These are phyloP conservation scores for Radiomyces spectabilis DNA, from an alignment of 192 early-diverging fungal genomes.

Conservation along the genomic window DNA sequence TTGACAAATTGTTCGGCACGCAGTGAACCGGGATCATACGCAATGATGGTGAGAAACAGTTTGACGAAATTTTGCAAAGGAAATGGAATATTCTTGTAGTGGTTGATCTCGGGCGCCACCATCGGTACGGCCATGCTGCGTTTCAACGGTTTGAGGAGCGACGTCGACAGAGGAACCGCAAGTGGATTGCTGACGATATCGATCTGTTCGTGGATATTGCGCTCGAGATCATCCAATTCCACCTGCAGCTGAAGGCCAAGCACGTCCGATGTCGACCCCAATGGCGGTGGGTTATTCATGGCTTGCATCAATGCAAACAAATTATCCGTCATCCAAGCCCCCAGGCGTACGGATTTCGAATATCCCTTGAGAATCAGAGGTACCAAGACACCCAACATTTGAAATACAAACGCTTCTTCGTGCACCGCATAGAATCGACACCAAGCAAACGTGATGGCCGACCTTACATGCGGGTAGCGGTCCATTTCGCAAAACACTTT, in stretches of 20 bases:
- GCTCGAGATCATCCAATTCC: constrained; percentile 27
- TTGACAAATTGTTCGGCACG: constrained; percentile 52
- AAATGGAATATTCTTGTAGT: constrained; percentile 28
- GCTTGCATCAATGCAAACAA: constrained; percentile 41
- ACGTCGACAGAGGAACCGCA: constrained; percentile 15
- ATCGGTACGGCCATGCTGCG: constrained; percentile 15
- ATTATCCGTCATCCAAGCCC: constrained; percentile 31
- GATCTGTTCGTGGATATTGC: constrained; percentile 17
- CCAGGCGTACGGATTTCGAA: constrained; percentile 24
- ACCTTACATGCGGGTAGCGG: constrained; percentile 20
- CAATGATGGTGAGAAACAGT: constrained; percentile 51
- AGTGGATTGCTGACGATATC: constrained; percentile 20
- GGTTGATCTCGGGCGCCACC: constrained; percentile 1
- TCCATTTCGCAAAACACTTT: constrained; percentile 46
- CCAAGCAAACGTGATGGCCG: constrained; percentile 40
- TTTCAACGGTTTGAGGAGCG: constrained; percentile 22
- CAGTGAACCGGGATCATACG: constrained; percentile 44
- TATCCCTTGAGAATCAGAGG: constrained; percentile 38
- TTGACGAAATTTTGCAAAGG: constrained; percentile 41
- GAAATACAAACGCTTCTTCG: constrained; percentile 51
- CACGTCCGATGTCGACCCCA: constrained; percentile 20
- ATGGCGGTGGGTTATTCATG: constrained; percentile 26
- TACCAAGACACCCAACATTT: constrained; percentile 41
- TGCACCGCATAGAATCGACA: constrained; percentile 45
- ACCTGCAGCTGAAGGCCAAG: constrained; percentile 27